These are phyloP conservation scores for Pythium periplocum DNA, from an alignment of 352 stramenopile genomes.

Conservation along the genomic window DNA sequence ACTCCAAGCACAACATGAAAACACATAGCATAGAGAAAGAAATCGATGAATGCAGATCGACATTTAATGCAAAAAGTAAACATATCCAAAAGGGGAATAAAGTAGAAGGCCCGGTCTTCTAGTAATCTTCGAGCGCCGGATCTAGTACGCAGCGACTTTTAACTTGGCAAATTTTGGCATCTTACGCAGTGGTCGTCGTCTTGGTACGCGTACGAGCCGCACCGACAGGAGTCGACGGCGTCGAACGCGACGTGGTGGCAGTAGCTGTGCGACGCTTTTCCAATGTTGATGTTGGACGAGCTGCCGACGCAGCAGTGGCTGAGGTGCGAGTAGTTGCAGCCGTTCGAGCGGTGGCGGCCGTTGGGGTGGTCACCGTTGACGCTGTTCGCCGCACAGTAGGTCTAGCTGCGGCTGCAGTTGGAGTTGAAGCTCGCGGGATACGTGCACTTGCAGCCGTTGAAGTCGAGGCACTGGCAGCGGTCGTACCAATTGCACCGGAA, in stretches of 20 bases:
- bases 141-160: too few relatives aligned
- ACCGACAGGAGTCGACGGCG: slow-evolving; percentile 12
- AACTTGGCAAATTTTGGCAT: too few relatives aligned
- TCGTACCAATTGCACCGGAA: slow-evolving; percentile 13
- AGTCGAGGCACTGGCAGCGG: slow-evolving; percentile 7
- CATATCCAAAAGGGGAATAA: too few relatives aligned
- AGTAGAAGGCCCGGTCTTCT: too few relatives aligned
- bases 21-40: background rate
- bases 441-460: slow-evolving; percentile 2
- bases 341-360: slow-evolving; percentile 3
- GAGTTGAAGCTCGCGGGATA: too few relatives aligned
- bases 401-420: background rate
- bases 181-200: slow-evolving; percentile 2
- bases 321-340: background rate
- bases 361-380: slow-evolving; percentile 2
- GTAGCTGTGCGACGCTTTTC: slow-evolving; percentile 14
- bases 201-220: slow-evolving; percentile 2
- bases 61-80: too few relatives aligned
- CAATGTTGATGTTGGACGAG: slow-evolving; percentile 4
- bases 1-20: slow-evolving; percentile 3
- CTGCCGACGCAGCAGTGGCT: too few relatives aligned
- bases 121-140: too few relatives aligned
- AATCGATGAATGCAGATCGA: too few relatives aligned
- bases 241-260: slow-evolving; percentile 6
- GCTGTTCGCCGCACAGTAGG: background rate